phyloP scores from a whole-genome alignment of 306 rosid species.

The Delonix regia region DNA sequence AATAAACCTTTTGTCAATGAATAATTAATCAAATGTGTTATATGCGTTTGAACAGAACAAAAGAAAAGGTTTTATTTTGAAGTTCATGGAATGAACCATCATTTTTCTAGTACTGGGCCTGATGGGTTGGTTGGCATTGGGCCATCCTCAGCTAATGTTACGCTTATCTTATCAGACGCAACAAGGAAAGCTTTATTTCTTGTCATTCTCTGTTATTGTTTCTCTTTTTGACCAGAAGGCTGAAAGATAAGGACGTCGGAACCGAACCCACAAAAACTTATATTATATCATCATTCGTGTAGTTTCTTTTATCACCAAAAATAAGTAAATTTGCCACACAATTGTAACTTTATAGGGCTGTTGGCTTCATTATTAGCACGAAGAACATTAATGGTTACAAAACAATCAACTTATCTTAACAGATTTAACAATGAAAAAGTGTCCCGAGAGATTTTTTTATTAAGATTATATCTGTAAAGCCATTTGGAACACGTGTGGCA shows the following conservation, averaged over 20 bases:
- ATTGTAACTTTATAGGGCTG: slow-evolving; percentile 37
- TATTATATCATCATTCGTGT: neutral
- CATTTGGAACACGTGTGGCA: slow-evolving; percentile 88
- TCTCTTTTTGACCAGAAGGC: slow-evolving; percentile 31
- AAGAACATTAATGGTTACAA: slow-evolving; percentile 32
- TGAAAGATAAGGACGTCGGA: slow-evolving; percentile 31
- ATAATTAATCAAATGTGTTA: neutral
- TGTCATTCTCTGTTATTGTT: slow-evolving; percentile 21
- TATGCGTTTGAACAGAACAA: slow-evolving; percentile 2
- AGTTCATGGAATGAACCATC: slow-evolving; percentile 29
- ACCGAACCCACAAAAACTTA: neutral
- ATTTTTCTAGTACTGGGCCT: slow-evolving; percentile 38
- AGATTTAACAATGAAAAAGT: slow-evolving; percentile 26
- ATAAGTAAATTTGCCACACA: slow-evolving; percentile 4
- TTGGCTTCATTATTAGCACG: slow-evolving; percentile 48
- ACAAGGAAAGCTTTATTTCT: slow-evolving; percentile 29
- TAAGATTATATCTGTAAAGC: slow-evolving; percentile 46
- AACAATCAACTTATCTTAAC: slow-evolving; percentile 24
- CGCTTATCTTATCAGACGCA: slow-evolving; percentile 29
- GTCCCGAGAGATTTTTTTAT: slow-evolving; percentile 1
- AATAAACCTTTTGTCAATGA: neutral
- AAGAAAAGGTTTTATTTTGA: neutral
- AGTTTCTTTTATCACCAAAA: neutral
- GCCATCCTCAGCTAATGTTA: slow-evolving; percentile 31
- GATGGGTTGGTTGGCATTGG: slow-evolving; percentile 40